Evolutionary conservation across 768 basidiomycete genomes (phyloP).

Genomic region (Pulveroboletus frians): DNA sequence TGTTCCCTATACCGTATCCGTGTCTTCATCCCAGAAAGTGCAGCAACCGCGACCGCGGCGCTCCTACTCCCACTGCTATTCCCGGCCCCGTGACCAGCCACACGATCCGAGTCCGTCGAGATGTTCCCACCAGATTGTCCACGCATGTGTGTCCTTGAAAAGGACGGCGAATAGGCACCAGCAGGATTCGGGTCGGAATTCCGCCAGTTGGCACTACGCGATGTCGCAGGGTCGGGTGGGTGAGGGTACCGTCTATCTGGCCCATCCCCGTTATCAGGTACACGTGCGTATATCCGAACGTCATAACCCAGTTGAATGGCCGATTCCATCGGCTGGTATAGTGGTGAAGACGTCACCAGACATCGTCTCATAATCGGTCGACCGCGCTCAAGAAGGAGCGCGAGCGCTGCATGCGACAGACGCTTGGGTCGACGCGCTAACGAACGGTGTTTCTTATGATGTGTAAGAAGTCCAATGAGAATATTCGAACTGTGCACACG

Average conservation of each 20-base stretch:
- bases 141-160: conserved; percentile 11
- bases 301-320: conserved; percentile 73
- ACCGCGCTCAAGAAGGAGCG: conserved; percentile 77
- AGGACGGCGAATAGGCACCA: neutral
- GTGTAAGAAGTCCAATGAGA: conserved; percentile 73
- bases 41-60: conserved; percentile 11
- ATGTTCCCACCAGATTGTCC: conserved; percentile 19
- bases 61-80: conserved; percentile 1
- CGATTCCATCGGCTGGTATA: conserved; percentile 76
- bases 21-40: conserved; percentile 13
- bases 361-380: conserved; percentile 70
- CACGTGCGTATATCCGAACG: conserved; percentile 62
- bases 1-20: conserved; percentile 77
- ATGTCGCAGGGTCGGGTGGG: conserved; percentile 9
- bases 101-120: conserved; percentile 26
- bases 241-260: conserved; percentile 41
- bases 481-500: conserved; percentile 69
- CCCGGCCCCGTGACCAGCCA: neutral
- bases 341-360: conserved; percentile 74
- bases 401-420: conserved; percentile 73
- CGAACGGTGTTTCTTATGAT: conserved; percentile 52
- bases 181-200: conserved; percentile 15
- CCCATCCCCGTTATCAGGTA: conserved; percentile 63
- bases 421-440: conserved; percentile 39
- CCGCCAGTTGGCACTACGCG: conserved; percentile 17